These are phyloP conservation scores for Trametes meyenii DNA, from an alignment of 768 basidiomycete genomes.

Conservation along the genomic window DNA sequence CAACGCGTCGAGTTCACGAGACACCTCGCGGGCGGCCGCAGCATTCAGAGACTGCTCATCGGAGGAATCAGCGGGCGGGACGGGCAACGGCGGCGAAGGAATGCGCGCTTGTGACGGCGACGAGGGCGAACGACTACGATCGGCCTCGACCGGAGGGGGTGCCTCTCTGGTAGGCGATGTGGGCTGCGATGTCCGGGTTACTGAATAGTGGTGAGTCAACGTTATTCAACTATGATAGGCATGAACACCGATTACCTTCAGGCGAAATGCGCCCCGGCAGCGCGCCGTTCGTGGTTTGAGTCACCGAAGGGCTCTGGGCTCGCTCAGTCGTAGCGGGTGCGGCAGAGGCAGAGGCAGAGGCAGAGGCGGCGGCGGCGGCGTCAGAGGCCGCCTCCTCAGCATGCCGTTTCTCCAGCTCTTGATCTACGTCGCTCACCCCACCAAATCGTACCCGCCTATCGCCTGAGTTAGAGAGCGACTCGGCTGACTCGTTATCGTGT, in stretches of 20 bases:
- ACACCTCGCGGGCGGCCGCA: constrained; percentile 70
- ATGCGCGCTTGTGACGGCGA: constrained; percentile 14
- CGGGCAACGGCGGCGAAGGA: constrained; percentile 7
- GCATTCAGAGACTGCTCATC: constrained; percentile 47
- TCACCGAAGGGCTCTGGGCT: constrained; percentile 15
- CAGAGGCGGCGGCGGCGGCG: background rate
- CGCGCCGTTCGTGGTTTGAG: background rate
- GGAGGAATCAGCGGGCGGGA: constrained; percentile 3
- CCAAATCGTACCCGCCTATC: constrained; percentile 50
- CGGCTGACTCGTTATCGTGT: constrained; percentile 19
- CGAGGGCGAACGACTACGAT: background rate
- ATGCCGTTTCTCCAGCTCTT: constrained; percentile 34
- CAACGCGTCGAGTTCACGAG: constrained; percentile 63
- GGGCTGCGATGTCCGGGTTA: constrained; percentile 1
- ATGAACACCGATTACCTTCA: background rate
- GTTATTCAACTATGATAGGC: too few relatives aligned
- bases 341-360: background rate
- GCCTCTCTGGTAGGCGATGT: background rate
- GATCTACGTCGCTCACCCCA: constrained; percentile 42
- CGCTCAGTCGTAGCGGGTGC: constrained; percentile 3
- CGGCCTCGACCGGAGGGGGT: background rate
- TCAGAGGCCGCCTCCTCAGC: background rate
- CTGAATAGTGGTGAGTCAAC: background rate
- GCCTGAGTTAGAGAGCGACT: constrained; percentile 12
- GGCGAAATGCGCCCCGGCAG: background rate